phyloP scores from a whole-genome alignment of 768 basidiomycete genomes.

The Amanita fuliginea region DNA sequence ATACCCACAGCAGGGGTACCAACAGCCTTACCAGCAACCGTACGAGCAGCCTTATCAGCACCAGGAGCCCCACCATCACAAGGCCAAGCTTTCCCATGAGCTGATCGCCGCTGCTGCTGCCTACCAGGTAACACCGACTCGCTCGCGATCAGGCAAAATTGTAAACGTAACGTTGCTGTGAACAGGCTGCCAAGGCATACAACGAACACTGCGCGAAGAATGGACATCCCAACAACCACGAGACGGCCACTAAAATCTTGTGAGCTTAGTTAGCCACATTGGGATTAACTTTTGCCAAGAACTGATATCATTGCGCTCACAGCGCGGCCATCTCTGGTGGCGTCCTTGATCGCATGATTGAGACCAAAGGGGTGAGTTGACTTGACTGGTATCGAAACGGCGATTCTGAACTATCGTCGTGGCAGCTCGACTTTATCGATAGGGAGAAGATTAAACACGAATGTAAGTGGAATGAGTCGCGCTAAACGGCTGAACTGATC shows the following conservation, averaged over 20 bases:
- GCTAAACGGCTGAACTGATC: background rate
- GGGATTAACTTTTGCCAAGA: too few species aligned
- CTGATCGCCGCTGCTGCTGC: constrained; percentile 57
- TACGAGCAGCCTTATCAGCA: too few species aligned
- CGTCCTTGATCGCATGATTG: constrained; percentile 26
- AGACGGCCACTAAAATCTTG: constrained; percentile 46
- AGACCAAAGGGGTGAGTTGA: constrained; percentile 36
- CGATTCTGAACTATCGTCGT: background rate
- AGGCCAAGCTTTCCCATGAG: constrained; percentile 54
- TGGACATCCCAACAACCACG: constrained; percentile 40
- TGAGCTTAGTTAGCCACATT: constrained; percentile 14
- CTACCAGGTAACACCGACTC: constrained; percentile 34
- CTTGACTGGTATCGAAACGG: too few species aligned
- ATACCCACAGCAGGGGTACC: too few species aligned
- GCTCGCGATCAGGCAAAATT: background rate
- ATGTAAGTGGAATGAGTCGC: constrained; percentile 7
- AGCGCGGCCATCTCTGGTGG: too few species aligned
- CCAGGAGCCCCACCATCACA: constrained; percentile 15
- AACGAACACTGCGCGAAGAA: constrained; percentile 39
- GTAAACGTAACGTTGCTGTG: constrained; percentile 23
- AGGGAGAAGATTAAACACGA: constrained; percentile 14
- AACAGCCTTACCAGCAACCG: too few species aligned
- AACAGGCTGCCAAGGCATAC: constrained; percentile 56
- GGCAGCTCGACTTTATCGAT: constrained; percentile 16
- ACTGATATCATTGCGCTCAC: too few species aligned